Evolutionary conservation across 495 filamentous ascomycete genomes (phyloP), one percentile per base, ranked within the genome.

Genomic region (Penicillium mononematosum): DNA sequence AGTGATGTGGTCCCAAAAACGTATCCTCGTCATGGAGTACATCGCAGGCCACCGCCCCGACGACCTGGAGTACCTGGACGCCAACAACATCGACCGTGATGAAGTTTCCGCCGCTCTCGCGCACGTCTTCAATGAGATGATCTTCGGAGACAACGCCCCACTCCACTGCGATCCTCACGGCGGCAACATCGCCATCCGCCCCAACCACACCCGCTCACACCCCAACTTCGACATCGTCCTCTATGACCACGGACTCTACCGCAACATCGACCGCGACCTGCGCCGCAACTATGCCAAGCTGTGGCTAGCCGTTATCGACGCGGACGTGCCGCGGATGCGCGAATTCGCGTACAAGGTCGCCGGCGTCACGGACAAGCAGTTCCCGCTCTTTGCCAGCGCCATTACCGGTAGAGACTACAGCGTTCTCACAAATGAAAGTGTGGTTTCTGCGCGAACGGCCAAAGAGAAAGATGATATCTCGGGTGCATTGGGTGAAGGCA

Each of bases 121-220:
- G 3, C 85, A 86, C 46, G 92, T 97, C 54, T 99, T 99, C 81
- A 99, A 99, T 76, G 92, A 96, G 70, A 99, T 99, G 95, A 96
- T 99, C 56, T 99, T 99, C 63, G 93, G 94, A 29, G 84, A 86
- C 46, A 78, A 87, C 58, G 92, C 94, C 2, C 90, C 93, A 0
- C 77, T 99, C 34, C 95, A 99, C 75, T 99, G 95, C 70, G 95
- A 99, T 66, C 95, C 95, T 3, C 95, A 99, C 65, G 94, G 92
- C 52, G 95, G 95, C 31, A 99, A 99, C 69, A 90, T 98, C 29
- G 94, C 95, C 27, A 91, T 99, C 58, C 85, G 94, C 27, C 83
- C 85, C 63, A 92, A 91, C 62, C 61, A 74, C 16, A 70, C 69
- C 6, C 75, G 84, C 27, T 70, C 78, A 17, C 72, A 75, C 32